Evolutionary conservation across 108 stramenopile species (phyloP), one percentile per base, ranked within the genome.

Genomic region (Pseudonitzschia multistriata): DNA sequence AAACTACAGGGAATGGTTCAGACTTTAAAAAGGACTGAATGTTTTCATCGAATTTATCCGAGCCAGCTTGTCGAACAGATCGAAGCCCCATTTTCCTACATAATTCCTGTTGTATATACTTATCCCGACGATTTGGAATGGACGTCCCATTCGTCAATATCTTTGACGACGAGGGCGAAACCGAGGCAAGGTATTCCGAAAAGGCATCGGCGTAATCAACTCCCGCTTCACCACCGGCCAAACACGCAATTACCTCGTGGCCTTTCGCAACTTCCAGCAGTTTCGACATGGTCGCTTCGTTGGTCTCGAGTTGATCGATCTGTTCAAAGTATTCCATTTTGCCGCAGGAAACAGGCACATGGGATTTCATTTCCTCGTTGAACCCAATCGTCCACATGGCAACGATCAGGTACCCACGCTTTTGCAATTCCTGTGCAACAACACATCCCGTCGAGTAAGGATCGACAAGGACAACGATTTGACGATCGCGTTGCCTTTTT

Each of bases 381-480:
- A 87, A 86, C 31, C 85, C 85, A 39, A 77, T 83, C 45, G 89
- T 84, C 85, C 86, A 90, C 11, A 90, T 34, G 40, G 82, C 85
- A 60, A 90, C 73, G 71, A 91, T 61, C 10, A 70, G 62, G 71
- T 87, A 91, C n/a, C 93, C 93, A 29, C 90, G 85, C 57, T 84
- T 87, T 35, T 56, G 45, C 29, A 89, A 84, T 80, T 90, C 89
- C 49, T 89, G 87, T 11, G 88, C 95, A 49, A 94, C 79, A 64
- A 89, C 56, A 47, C 88, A 90, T 67, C 88, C 95, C 39, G 95
- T 96, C 56, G 85, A 85, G 74, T 94, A 93, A 0, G 92, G 90
- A 70, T 93, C 90, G 36, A 96, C 89, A 27, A 94, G 67, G 40
- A 94, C 78, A 52, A 94, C 82, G 64, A 31, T 73, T 70, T 64